Evolutionary conservation across 2,329 filamentous ascomycete genomes (phyloP).

Genomic region (Ceratocystis diversiconidia): DNA sequence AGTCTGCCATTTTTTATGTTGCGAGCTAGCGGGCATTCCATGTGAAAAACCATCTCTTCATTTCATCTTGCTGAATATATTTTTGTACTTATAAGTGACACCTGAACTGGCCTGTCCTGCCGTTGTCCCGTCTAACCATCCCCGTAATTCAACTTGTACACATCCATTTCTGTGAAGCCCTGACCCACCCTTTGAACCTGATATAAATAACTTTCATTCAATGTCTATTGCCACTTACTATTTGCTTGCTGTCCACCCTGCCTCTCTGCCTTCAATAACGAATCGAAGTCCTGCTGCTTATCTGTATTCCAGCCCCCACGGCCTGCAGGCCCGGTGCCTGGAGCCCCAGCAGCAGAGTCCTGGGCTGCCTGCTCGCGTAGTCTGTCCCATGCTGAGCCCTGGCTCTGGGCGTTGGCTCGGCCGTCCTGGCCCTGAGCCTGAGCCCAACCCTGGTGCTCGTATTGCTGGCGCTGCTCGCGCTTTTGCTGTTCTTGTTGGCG

Average conservation of each 20-base stretch:
- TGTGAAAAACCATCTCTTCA: not conserved
- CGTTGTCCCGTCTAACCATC: not conserved
- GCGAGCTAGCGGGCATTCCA: not conserved
- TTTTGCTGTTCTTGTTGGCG: constrained; percentile 13
- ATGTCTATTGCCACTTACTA: constrained; percentile 22
- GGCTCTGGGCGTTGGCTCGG: not conserved
- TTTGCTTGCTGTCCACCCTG: constrained; percentile 27
- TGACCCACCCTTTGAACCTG: not conserved
- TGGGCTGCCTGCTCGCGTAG: constrained; percentile 7
- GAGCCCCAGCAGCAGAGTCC: not conserved
- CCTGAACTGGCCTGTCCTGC: not conserved
- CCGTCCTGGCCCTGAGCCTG: not conserved
- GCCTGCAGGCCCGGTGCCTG: not conserved
- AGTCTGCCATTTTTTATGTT: too few relatives aligned
- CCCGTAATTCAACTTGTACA: not conserved
- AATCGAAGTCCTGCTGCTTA: constrained; percentile 36
- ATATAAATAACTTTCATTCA: not conserved
- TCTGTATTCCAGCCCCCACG: constrained; percentile 1
- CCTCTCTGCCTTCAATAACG: constrained; percentile 33
- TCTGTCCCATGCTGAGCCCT: constrained; percentile 15
- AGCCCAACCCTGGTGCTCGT: not conserved
- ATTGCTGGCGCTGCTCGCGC: constrained; percentile 6
- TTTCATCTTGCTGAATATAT: constrained; percentile 4
- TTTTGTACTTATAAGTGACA: constrained; percentile 2
- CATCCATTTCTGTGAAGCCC: too few relatives aligned